These are phyloP conservation scores for Erodium trifolium DNA, from an alignment of 441 rosid species.

Conservation along the genomic window DNA sequence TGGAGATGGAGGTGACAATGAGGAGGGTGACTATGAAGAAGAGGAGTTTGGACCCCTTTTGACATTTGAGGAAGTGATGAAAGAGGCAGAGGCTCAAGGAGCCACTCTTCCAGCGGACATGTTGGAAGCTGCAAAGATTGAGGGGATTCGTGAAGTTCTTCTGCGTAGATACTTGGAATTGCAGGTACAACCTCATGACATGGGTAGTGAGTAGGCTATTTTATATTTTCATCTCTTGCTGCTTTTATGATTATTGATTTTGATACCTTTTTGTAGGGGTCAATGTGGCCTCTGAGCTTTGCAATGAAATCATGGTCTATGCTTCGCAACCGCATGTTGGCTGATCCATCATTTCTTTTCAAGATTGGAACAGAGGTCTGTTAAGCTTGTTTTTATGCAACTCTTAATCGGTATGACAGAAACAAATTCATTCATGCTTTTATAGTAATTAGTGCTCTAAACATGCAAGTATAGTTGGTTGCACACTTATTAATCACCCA, in stretches of 20 bases:
- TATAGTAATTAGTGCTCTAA: not conserved
- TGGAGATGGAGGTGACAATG: conserved; percentile 38
- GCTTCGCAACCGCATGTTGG: conserved; percentile 87
- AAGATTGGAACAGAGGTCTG: conserved; percentile 87
- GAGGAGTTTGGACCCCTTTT: conserved; percentile 77
- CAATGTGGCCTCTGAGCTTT: conserved; percentile 64
- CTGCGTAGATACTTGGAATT: conserved; percentile 74
- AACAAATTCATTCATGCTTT: not conserved
- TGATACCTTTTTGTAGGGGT: conserved; percentile 34
- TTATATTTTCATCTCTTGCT: no score
- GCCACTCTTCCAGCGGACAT: conserved; percentile 67
- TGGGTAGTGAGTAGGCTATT: no score
- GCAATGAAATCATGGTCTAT: conserved; percentile 61
- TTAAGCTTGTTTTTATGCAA: conserved; percentile 3
- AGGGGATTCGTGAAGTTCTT: conserved; percentile 62
- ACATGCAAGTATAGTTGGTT: no score
- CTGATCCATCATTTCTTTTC: conserved; percentile 93
- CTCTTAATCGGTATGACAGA: not conserved
- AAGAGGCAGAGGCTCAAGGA: conserved; percentile 60
- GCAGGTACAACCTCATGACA: conserved; percentile 39
- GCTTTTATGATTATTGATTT: not conserved
- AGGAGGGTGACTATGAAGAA: conserved; percentile 23
- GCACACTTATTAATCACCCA: no score
- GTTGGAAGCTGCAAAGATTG: conserved; percentile 73
- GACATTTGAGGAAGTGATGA: conserved; percentile 74